phyloP scores from a whole-genome alignment of 257 asterid species.

The Solanum habrochaites region DNA sequence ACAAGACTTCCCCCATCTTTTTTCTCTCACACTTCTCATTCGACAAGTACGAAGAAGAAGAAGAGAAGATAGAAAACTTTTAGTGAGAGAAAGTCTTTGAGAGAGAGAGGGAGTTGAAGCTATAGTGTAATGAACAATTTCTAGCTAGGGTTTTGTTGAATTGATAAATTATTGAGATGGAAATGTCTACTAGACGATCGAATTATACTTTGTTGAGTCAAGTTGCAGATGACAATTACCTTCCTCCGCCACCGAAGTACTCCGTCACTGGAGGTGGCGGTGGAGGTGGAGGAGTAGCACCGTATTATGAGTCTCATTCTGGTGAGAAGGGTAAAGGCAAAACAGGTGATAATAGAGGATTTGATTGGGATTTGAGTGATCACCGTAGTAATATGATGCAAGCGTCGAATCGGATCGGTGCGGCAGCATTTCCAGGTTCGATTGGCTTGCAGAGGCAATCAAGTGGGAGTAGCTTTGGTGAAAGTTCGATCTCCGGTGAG shows the following conservation, averaged over 20 bases:
- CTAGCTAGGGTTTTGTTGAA: slow-evolving; percentile 12
- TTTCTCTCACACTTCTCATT: slow-evolving; percentile 6
- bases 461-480: slow-evolving; percentile 96
- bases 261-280: slow-evolving; percentile 18
- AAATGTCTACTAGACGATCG: slow-evolving; percentile 68
- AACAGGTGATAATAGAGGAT: slow-evolving; percentile 16
- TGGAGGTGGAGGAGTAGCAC: background rate
- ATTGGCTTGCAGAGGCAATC: slow-evolving; percentile 79
- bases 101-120: background rate
- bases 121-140: slow-evolving; percentile 17
- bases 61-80: background rate
- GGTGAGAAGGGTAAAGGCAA: slow-evolving; percentile 43
- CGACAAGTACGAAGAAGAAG: slow-evolving; percentile 7
- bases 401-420: slow-evolving; percentile 46
- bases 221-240: slow-evolving; percentile 49
- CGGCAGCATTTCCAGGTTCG: slow-evolving; percentile 31
- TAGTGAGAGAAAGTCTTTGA: background rate
- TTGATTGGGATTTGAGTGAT: slow-evolving; percentile 66
- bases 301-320: slow-evolving; percentile 32
- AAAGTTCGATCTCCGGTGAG: slow-evolving; percentile 83
- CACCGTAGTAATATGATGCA: slow-evolving; percentile 30
- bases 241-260: slow-evolving; percentile 25
- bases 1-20: background rate
- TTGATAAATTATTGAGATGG: slow-evolving; percentile 34
- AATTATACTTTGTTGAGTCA: slow-evolving; percentile 60